Evolutionary conservation across 805 yeast genomes (phyloP).

Genomic region (Babjeviella inositovora): DNA sequence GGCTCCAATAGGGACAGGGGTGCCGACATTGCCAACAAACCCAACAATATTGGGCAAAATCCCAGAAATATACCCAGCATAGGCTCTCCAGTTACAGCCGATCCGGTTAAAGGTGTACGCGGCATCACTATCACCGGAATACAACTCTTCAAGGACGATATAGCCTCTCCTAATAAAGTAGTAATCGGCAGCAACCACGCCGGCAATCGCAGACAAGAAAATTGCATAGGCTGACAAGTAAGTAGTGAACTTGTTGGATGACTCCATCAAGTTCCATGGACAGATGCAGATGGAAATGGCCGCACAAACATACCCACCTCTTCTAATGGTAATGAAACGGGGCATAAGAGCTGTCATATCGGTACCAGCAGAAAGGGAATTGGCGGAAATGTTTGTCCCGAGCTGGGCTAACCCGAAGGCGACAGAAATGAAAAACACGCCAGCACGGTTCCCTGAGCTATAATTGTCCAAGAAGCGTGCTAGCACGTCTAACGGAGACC

Average conservation of each 20-base stretch:
- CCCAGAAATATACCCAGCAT: slow-evolving; percentile 23
- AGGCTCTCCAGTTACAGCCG: slow-evolving; percentile 26
- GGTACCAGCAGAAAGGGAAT: slow-evolving; percentile 58
- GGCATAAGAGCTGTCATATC: slow-evolving; percentile 57
- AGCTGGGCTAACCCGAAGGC: slow-evolving; percentile 65
- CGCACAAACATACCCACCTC: slow-evolving; percentile 52
- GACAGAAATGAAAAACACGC: slow-evolving; percentile 43
- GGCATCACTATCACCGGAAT: slow-evolving; percentile 7
- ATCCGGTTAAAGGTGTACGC: slow-evolving; percentile 10
- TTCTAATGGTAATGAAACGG: slow-evolving; percentile 50
- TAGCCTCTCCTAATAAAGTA: slow-evolving; percentile 22
- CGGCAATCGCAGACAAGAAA: slow-evolving; percentile 17
- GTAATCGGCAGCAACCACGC: slow-evolving; percentile 15
- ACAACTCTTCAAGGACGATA: slow-evolving; percentile 19
- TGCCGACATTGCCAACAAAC: slow-evolving; percentile 23
- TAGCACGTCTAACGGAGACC: slow-evolving; percentile 26
- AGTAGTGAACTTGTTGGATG: slow-evolving; percentile 15
- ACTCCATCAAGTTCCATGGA: slow-evolving; percentile 16
- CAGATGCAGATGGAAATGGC: slow-evolving; percentile 12
- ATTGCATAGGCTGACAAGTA: slow-evolving; percentile 17
- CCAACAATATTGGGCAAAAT: slow-evolving; percentile 26
- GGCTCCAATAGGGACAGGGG: slow-evolving; percentile 22
- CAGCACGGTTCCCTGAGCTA: slow-evolving; percentile 12
- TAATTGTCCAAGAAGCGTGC: slow-evolving; percentile 15
- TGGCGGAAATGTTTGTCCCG: slow-evolving; percentile 65